Base-by-base conservation (phyloP, 129 eudicot species). In the Flaveria linearis region DNA sequence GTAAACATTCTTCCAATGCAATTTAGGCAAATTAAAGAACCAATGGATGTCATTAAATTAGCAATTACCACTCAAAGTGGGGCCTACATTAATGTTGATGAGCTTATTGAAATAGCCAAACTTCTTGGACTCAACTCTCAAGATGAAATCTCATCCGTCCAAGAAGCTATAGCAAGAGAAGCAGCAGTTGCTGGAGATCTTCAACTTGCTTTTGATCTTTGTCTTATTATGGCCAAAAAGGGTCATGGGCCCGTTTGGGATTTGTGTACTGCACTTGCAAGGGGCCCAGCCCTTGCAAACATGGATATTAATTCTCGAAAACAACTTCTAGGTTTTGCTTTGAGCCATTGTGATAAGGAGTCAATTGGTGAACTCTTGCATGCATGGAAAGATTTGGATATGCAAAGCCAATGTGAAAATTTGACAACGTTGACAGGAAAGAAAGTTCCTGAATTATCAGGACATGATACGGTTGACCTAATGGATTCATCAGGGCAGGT, bases 101-200 rank as follows among this genome's bases (percentile, higher is more conserved):
- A 95, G 75, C 82, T 95, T 64, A 85, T 89, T 74, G 97, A 91
- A 82, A 81, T 89, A 63, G 93, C 97, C 78, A 95, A 91, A 68
- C 96, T 91, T 78, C 89, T 95, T 62, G 97, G 99, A 56, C 86
- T 95, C 85, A 83, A 87, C 84, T 91, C 99, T 41, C 96, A 91
- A 45, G 96, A 91, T 64, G 96, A 91, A 60, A 91, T 91, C 73
- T 87, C 96, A 42, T 84, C 89, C 50, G 97, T 95, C 67, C 97
- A 95, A 75, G 99, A 95, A 87, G 97, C 96, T 69, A 89, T 95
- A 72, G 97, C 99, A 22, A 83, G 99, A 82, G 99, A 95, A 88
- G 99, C 99, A 69, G 97, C 99, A 71, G 91, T 87, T 82, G 91
- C 97, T 64, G 99, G 99, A 45, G 97, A 95, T 83, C 88, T 95